Evolutionary conservation across 306 rosid genomes (phyloP).

Genomic region (Casuarina equisetifolia): DNA sequence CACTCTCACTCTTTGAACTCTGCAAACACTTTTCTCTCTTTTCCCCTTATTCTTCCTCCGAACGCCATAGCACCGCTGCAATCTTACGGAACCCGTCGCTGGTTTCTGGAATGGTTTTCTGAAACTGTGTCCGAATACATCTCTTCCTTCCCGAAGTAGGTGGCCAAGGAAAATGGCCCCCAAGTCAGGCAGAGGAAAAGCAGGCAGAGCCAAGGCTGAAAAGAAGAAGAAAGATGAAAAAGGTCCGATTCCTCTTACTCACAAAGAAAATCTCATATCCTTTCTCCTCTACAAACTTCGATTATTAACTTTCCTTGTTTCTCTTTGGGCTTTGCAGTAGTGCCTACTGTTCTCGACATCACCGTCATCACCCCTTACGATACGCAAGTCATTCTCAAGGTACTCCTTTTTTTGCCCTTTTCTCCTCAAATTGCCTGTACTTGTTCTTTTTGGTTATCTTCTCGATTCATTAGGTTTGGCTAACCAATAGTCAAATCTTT

Average conservation of each 20-base stretch:
- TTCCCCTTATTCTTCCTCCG: not conserved
- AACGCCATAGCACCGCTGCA: slow-evolving; percentile 14
- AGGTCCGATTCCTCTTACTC: slow-evolving; percentile 48
- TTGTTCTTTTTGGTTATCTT: not conserved
- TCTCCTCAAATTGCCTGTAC: not conserved
- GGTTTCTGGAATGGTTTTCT: slow-evolving; percentile 17
- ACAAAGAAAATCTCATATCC: not conserved
- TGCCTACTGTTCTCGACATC: slow-evolving; percentile 80
- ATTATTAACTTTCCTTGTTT: not conserved
- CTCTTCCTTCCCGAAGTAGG: not conserved
- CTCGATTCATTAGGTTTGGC: not conserved
- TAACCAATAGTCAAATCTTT: slow-evolving; percentile 12
- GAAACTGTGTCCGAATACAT: slow-evolving; percentile 10
- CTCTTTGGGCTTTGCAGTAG: slow-evolving; percentile 31
- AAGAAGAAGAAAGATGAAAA: slow-evolving; percentile 96
- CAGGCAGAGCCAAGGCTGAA: slow-evolving; percentile 71
- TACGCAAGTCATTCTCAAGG: slow-evolving; percentile 74
- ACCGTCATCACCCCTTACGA: slow-evolving; percentile 68
- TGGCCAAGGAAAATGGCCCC: slow-evolving; percentile 64
- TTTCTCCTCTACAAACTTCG: not conserved
- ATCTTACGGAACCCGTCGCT: not conserved
- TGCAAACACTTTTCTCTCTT: not conserved
- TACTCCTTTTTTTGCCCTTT: slow-evolving; percentile 16
- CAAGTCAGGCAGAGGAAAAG: slow-evolving; percentile 75
- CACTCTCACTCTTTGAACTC: not conserved